Conservation (phyloP, 139 green algal genomes). For the Desmodesmus armatus region DNA sequence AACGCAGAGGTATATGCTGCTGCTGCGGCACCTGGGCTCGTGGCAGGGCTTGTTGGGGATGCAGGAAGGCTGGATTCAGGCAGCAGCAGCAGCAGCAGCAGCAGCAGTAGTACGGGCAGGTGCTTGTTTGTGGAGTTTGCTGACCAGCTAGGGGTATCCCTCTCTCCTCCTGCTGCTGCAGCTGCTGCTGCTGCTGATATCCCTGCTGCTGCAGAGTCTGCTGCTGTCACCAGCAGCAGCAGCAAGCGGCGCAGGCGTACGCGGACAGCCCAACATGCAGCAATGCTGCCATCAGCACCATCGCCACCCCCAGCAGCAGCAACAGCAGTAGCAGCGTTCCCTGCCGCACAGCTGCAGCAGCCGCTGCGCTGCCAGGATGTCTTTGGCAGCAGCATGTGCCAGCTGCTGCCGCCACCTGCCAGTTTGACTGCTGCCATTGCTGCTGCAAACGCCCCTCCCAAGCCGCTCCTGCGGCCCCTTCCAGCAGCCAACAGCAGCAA, state of each 20-base stretch:
- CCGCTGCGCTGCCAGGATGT: background rate
- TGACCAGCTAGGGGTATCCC: background rate
- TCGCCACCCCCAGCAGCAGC: slow-evolving; percentile 13
- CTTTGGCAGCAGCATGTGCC: background rate
- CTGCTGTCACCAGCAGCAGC: background rate
- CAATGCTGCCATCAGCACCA: background rate
- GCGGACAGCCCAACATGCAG: no score
- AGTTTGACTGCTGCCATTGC: background rate
- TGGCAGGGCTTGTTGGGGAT: background rate
- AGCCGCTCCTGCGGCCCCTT: background rate
- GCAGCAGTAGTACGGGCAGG: background rate
- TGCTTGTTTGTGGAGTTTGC: background rate
- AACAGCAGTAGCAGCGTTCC: background rate
- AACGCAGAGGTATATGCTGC: background rate
- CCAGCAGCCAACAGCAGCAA: background rate
- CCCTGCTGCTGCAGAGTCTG: background rate
- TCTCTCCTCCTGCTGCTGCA: background rate
- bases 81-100: slow-evolving; percentile 17
- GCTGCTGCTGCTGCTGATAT: slow-evolving; percentile 38
- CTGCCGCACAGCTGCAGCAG: background rate
- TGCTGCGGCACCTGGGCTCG: slow-evolving; percentile 3
- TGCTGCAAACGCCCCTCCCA: background rate
- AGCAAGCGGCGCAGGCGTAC: background rate
- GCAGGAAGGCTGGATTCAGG: background rate
- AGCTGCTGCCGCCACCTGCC: background rate